Evolutionary conservation across 768 basidiomycete species (phyloP), one percentile per base, ranked within the genome.

Genomic region (Crucibulum laeve): DNA sequence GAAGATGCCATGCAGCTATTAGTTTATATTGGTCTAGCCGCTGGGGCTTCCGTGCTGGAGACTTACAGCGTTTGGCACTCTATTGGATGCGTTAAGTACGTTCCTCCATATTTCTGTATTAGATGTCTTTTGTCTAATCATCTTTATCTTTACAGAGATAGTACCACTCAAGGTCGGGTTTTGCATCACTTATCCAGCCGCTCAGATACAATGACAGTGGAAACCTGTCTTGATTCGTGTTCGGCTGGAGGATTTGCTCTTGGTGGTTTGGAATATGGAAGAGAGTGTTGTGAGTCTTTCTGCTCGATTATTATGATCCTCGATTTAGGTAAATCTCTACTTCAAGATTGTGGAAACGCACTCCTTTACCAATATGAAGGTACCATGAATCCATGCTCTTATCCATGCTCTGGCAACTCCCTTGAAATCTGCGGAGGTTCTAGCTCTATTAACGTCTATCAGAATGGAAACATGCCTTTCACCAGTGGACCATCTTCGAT

Each of bases 391-490:
- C 40, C 28, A 13, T 58, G 56, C 42, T 34, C 19, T 10, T 38
- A 26, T 17, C 25, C 46, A 8, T 58, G 56, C 35, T 32, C 52
- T 35, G 56, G 52, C 10, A 52, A 58, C 23, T 11, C 14, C 14
- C 30, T 23, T n/a, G 50, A 53, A 40, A 41, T 46, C 22, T 58
- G 56, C 24, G 56, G 56, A 25, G 56, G 56, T 17, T 36, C 50
- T 10, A 32, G 49, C 24, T 45, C 54, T 4, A 51, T 58, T 18
- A 36, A 53, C 19, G 41, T 54, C n/a, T 58, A 55, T 38, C 45
- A 47, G 35, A 41, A 50, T 25, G 52, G 46, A 17, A 46, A 50
- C 38, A 42, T 36, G 5, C 48, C 54, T 2, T 56, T 48, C 25
- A 53, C 49, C 7, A 40, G 41, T 15, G 54, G 54, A 15, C 54